Evolutionary conservation across 176 grass and related monocot genomes (phyloP).

Genomic region (Aegilops sharonensis): DNA sequence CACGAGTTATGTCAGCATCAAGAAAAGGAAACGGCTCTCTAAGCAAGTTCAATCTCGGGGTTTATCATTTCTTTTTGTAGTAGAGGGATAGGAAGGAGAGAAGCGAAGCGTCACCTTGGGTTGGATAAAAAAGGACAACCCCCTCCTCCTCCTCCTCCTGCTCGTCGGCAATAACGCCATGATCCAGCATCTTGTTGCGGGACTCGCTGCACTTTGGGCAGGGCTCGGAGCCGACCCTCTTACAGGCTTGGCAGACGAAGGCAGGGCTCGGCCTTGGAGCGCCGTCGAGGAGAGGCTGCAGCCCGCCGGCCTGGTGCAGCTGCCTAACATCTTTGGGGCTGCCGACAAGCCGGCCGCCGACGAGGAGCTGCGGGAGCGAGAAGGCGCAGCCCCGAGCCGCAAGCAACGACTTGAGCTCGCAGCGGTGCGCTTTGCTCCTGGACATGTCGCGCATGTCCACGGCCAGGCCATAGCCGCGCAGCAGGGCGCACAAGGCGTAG

Average conservation of each 20-base stretch:
- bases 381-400: slow-evolving; percentile 16
- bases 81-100: too few species aligned
- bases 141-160: neutral
- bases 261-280: slow-evolving; percentile 21
- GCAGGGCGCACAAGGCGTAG: too few species aligned
- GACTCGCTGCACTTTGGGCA: slow-evolving; percentile 34
- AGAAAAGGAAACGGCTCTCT: too few species aligned
- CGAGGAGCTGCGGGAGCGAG: slow-evolving; percentile 47
- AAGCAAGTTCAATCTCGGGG: too few species aligned
- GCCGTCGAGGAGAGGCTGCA: slow-evolving; percentile 38
- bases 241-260: slow-evolving; percentile 39
- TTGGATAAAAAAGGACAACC: too few species aligned
- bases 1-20: too few species aligned
- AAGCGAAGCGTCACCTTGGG: too few species aligned
- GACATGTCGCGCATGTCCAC: too few species aligned
- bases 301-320: neutral
- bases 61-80: too few species aligned
- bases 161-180: slow-evolving; percentile 29
- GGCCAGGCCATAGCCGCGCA: too few species aligned
- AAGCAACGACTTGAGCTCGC: slow-evolving; percentile 44
- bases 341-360: slow-evolving; percentile 31
- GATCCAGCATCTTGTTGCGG: neutral
- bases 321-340: too few species aligned
- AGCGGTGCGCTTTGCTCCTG: slow-evolving; percentile 11
- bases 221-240: slow-evolving; percentile 34